Conservation (phyloP, 228 moss, liverwort and hornwort genomes). For the Sphagnum magellanicum region DNA sequence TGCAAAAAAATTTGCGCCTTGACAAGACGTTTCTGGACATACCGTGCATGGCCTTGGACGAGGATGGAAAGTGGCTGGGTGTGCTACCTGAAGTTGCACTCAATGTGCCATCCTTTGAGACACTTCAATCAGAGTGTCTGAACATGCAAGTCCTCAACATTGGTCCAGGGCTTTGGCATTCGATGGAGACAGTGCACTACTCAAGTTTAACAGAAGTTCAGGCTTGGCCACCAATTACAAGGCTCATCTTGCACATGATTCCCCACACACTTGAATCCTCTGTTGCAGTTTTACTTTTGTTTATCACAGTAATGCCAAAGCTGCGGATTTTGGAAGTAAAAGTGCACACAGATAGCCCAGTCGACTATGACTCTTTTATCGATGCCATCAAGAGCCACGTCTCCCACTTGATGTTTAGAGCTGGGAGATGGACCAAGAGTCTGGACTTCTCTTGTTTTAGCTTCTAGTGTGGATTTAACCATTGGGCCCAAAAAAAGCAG, state of each 20-base stretch:
- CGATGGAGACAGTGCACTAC: constrained; percentile 17
- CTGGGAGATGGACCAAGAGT: constrained; percentile 27
- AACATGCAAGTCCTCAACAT: constrained; percentile 26
- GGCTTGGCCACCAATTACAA: constrained; percentile 18
- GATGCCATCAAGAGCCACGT: constrained; percentile 14
- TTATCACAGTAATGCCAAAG: constrained; percentile 10
- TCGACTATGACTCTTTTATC: constrained; percentile 31
- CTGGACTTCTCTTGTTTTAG: constrained; percentile 41
- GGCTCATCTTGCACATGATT: constrained; percentile 38
- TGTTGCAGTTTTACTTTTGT: not conserved
- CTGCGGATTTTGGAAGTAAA: constrained; percentile 14
- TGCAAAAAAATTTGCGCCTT: constrained; percentile 8
- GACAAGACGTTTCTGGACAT: constrained; percentile 40
- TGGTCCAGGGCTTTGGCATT: constrained; percentile 38
- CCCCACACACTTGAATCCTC: constrained; percentile 8
- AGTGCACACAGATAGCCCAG: not conserved
- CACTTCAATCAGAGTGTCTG: constrained; percentile 1
- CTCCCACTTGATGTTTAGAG: constrained; percentile 16
- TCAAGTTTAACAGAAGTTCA: not conserved
- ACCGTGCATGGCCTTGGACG: constrained; percentile 47
- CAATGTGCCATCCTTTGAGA: constrained; percentile 10
- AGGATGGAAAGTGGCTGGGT: constrained; percentile 40
- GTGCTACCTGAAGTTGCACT: constrained; percentile 22
- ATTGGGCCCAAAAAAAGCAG: not conserved
- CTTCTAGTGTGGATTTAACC: constrained; percentile 12